A percentile compares a stretch with the other conserved stretches of the same genome.
Evolutionary conservation across 768 basidiomycete species (phyloP).

Genomic region (Lactarius hatsudake): DNA sequence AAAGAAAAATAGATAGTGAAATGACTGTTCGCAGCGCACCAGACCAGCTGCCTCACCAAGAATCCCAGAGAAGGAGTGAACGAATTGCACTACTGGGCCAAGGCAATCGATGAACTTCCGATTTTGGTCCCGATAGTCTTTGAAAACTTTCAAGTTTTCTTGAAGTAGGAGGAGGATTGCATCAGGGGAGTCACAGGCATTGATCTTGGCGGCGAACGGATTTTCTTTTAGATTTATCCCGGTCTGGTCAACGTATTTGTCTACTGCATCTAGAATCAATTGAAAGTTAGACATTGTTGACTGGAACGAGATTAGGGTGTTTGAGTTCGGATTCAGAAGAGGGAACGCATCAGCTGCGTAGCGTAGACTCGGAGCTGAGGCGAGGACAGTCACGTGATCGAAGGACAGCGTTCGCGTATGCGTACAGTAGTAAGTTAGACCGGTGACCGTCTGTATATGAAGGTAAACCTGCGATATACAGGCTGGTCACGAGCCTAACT

Average conservation of each 20-base stretch:
- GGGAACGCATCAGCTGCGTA: too few species aligned
- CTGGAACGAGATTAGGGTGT: neutral
- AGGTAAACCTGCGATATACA: too few species aligned
- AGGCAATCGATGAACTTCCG: constrained; percentile 3
- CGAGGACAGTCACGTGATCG: too few species aligned
- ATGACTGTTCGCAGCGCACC: neutral
- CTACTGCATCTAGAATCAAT: neutral
- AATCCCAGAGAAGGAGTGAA: neutral
- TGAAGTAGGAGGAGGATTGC: neutral
- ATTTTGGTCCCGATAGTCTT: constrained; percentile 4
- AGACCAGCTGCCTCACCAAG: neutral
- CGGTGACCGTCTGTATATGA: too few species aligned
- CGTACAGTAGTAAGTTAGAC: too few species aligned
- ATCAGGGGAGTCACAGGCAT: neutral
- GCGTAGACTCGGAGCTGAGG: too few species aligned
- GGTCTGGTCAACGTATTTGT: neutral
- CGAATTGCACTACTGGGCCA: neutral
- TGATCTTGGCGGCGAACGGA: neutral
- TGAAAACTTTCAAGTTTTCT: neutral
- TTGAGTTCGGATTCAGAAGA: neutral
- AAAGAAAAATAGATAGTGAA: neutral
- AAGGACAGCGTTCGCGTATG: neutral
- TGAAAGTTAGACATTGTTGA: neutral
- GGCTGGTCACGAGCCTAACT: too few species aligned
- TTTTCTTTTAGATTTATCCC: neutral